Evolutionary conservation across 768 basidiomycete species (phyloP).

Genomic region (Mycena sanguinolenta): DNA sequence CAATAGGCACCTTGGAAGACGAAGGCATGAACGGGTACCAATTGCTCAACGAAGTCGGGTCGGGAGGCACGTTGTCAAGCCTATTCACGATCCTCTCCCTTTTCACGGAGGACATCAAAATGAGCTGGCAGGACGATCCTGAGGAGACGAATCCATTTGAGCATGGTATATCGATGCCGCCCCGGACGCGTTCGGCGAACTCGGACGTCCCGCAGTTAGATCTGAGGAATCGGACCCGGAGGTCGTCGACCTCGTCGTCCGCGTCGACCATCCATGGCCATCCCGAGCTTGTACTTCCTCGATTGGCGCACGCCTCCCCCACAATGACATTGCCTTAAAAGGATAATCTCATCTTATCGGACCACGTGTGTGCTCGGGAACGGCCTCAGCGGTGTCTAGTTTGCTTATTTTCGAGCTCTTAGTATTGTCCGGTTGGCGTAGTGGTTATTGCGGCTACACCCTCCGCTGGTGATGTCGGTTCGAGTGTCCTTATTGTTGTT

Average conservation of each 20-base stretch:
- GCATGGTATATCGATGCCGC: constrained; percentile 40
- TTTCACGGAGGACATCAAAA: constrained; percentile 94
- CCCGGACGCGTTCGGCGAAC: constrained; percentile 53
- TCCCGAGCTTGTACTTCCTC: constrained; percentile 51
- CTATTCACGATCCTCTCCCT: constrained; percentile 96
- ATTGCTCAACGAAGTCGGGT: constrained; percentile 94
- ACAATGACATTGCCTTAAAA: too few relatives aligned
- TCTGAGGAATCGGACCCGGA: constrained; percentile 59
- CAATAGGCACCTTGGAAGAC: constrained; percentile 78
- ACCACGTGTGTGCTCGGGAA: too few relatives aligned
- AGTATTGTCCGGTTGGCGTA: too few relatives aligned
- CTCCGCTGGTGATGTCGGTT: too few relatives aligned
- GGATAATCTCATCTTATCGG: too few relatives aligned
- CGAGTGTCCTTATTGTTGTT: too few relatives aligned
- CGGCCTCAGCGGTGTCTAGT: too few relatives aligned
- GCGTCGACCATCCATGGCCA: constrained; percentile 82
- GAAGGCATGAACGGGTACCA: constrained; percentile 97
- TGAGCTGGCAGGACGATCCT: constrained; percentile 87
- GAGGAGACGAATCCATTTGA: constrained; percentile 46
- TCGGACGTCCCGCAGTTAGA: constrained; percentile 77
- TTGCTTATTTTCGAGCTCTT: too few relatives aligned
- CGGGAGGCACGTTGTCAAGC: constrained; percentile 94
- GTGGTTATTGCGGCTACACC: too few relatives aligned
- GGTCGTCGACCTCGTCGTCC: constrained; percentile 74
- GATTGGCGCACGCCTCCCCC: too few relatives aligned